Percentiles rank a stretch among this genome's conserved stretches.
Evolutionary conservation across 768 basidiomycete species (phyloP).

Genomic region (Artomyces pyxidatus): DNA sequence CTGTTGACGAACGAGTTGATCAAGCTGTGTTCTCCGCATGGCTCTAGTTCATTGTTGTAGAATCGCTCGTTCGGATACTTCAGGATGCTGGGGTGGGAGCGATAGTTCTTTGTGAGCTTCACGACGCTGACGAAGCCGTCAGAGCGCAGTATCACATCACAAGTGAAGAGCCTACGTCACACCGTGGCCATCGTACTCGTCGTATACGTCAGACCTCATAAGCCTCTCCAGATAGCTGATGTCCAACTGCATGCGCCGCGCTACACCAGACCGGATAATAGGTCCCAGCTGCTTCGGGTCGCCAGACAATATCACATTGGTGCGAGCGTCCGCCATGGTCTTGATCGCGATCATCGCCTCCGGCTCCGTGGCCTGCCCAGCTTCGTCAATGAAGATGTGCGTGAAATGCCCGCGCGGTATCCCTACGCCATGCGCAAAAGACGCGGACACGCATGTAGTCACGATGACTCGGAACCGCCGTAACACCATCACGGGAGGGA

Average conservation of each 20-base stretch:
- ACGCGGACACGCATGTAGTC: conserved; percentile 56
- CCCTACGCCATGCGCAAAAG: conserved; percentile 46
- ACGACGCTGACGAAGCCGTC: conserved; percentile 39
- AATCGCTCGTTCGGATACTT: conserved; percentile 54
- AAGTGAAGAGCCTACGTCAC: conserved; percentile 11
- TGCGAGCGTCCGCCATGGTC: conserved; percentile 42
- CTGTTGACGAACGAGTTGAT: conserved; percentile 22
- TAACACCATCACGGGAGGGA: conserved; percentile 36
- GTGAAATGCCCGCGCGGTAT: conserved; percentile 53
- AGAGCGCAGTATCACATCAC: background rate
- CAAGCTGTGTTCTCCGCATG: conserved; percentile 31
- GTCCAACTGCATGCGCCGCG: conserved; percentile 49
- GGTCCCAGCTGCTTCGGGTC: conserved; percentile 71
- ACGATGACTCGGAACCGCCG: conserved; percentile 46
- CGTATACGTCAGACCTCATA: conserved; percentile 29
- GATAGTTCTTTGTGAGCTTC: conserved; percentile 57
- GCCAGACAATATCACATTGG: conserved; percentile 56
- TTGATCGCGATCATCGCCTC: conserved; percentile 57
- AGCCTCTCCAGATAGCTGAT: conserved; percentile 53
- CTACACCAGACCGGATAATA: conserved; percentile 51
- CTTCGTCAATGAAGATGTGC: conserved; percentile 67
- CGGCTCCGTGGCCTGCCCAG: conserved; percentile 65
- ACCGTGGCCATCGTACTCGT: conserved; percentile 11
- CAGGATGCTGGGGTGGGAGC: conserved; percentile 54
- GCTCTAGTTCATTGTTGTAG: conserved; percentile 45